These are phyloP conservation scores for Candida tropicalis DNA, from an alignment of 1,139 yeast species.

Conservation along the genomic window DNA sequence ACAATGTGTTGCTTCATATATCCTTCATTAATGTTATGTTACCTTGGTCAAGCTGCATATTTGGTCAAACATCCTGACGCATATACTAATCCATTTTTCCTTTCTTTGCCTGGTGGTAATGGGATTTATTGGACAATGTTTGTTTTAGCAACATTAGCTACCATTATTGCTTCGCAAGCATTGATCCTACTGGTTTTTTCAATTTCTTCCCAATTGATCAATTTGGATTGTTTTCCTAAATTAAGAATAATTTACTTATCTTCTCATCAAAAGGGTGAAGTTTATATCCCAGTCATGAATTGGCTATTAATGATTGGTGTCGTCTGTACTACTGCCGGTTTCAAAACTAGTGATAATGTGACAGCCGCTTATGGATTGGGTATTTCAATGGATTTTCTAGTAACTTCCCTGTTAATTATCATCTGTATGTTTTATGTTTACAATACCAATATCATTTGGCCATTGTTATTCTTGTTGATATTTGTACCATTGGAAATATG, in stretches of 20 bases:
- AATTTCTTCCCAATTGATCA: conserved; percentile 53
- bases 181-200: conserved; percentile 57
- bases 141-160: conserved; percentile 53
- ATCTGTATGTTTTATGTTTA: conserved; percentile 51
- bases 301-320: conserved; percentile 54
- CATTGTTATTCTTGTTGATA: conserved; percentile 34
- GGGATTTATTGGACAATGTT: conserved; percentile 55
- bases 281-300: conserved; percentile 54
- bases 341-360: conserved; percentile 50
- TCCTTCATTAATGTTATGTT: conserved; percentile 51
- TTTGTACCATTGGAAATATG: conserved; percentile 51
- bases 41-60: conserved; percentile 62
- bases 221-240: conserved; percentile 56
- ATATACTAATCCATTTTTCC: conserved; percentile 45
- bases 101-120: conserved; percentile 53
- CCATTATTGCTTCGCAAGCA: conserved; percentile 64
- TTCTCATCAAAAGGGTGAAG: conserved; percentile 44
- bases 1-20: conserved; percentile 50
- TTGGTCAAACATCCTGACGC: conserved; percentile 43
- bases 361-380: conserved; percentile 66
- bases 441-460: conserved; percentile 35
- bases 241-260: conserved; percentile 49
- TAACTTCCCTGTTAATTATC: conserved; percentile 50
- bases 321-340: conserved; percentile 52
- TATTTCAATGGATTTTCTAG: conserved; percentile 54